Conservation (phyloP, 805 yeast species). For the Wickerhamomyces sydowiorum region DNA sequence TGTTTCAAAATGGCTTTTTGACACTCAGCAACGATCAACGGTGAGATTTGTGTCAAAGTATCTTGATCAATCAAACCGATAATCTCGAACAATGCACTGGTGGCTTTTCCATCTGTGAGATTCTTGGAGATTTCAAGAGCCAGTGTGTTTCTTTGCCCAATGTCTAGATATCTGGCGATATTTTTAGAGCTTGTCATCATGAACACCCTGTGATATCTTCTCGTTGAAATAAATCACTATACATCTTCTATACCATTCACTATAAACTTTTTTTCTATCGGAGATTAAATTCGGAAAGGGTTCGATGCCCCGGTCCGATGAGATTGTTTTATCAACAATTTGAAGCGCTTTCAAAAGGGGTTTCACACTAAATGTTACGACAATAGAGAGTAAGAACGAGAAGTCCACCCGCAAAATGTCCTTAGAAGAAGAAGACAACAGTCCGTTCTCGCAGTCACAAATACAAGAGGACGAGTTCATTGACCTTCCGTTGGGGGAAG, state of each 20-base stretch:
- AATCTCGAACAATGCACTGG: background rate
- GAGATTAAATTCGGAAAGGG: background rate
- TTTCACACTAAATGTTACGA: background rate
- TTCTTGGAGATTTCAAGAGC: slow-evolving; percentile 2
- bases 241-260: background rate
- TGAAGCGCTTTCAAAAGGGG: background rate
- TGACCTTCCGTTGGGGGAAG: slow-evolving; percentile 18
- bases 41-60: background rate
- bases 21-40: background rate
- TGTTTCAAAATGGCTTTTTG: background rate
- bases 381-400: background rate
- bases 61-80: background rate
- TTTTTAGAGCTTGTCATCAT: background rate
- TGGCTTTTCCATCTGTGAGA: background rate
- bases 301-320: background rate
- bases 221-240: background rate
- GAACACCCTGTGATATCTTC: too few relatives aligned
- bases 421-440: slow-evolving; percentile 21
- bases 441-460: slow-evolving; percentile 15
- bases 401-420: slow-evolving; percentile 8
- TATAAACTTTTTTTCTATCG: background rate
- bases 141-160: slow-evolving; percentile 1
- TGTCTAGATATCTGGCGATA: slow-evolving; percentile 5
- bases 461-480: slow-evolving; percentile 19
- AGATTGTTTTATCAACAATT: background rate